Conservation (phyloP, 139 green algal genomes). For the Chlorella vulgaris region DNA sequence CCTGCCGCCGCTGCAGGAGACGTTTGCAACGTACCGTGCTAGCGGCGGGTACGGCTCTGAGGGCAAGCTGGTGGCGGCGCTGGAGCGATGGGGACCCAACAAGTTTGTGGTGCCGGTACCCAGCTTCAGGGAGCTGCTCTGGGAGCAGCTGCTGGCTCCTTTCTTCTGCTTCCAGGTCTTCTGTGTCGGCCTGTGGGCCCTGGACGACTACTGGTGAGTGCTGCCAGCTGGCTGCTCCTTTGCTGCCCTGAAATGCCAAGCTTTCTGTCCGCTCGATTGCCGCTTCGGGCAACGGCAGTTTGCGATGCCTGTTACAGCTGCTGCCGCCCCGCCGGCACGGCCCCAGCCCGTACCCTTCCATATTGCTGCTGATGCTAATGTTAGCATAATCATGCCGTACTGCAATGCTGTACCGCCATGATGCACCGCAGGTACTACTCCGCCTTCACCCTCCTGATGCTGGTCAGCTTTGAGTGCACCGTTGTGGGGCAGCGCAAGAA, state of each 20-base stretch:
- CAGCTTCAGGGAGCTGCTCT: conserved; percentile 73
- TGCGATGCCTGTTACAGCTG: no score
- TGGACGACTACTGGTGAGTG: conserved; percentile 91
- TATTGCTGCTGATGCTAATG: no score
- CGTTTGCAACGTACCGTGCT: conserved; percentile 58
- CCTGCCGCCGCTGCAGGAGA: conserved; percentile 52
- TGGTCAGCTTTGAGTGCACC: conserved; percentile 97
- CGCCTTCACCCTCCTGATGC: conserved; percentile 98
- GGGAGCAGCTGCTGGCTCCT: conserved; percentile 94
- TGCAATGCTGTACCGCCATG: neutral
- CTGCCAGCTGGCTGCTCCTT: no score
- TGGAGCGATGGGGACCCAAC: conserved; percentile 76
- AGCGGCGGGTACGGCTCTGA: conserved; percentile 53
- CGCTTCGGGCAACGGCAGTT: no score
- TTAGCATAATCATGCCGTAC: no score
- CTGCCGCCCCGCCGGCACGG: no score
- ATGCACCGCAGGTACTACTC: conserved; percentile 91
- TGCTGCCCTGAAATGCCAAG: no score
- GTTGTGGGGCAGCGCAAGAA: conserved; percentile 87
- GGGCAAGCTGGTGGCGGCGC: conserved; percentile 48
- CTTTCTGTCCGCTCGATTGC: no score
- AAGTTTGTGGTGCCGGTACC: conserved; percentile 79
- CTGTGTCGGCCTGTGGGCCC: conserved; percentile 92
- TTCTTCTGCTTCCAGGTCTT: conserved; percentile 99
- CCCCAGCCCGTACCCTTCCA: no score